phyloP scores from a whole-genome alignment of 495 filamentous ascomycete genomes.

The Aspergillus sclerotioniger region DNA sequence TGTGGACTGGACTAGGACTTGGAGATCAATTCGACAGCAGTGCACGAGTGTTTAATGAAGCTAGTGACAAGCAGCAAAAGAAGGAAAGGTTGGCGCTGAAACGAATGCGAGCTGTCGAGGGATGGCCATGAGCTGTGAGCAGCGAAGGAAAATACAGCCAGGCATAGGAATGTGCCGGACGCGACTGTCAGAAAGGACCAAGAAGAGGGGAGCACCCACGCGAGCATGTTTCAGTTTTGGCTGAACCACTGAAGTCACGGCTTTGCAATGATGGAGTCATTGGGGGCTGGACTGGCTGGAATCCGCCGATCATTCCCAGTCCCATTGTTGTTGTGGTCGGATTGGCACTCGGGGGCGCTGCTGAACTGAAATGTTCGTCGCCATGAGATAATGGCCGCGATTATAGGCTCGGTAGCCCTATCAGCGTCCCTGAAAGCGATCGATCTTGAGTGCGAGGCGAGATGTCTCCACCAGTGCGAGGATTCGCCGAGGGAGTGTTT shows the following conservation, averaged over 20 bases:
- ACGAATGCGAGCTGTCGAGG: background rate
- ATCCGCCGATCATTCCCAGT: conserved; percentile 2
- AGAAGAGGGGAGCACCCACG: background rate
- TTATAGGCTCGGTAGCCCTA: no score
- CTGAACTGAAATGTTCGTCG: no score
- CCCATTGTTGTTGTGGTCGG: background rate
- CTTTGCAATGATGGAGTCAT: conserved; percentile 1
- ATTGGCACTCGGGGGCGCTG: no score
- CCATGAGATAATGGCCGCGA: no score
- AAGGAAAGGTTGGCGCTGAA: background rate
- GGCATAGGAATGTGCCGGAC: background rate
- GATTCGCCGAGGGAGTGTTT: no score
- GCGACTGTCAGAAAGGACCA: background rate
- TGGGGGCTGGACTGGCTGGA: background rate
- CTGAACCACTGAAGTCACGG: background rate
- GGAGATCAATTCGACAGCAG: background rate
- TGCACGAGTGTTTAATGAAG: background rate
- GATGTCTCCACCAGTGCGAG: no score
- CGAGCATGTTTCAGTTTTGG: background rate
- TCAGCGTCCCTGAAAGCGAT: no score
- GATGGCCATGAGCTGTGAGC: background rate
- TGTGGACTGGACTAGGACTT: background rate
- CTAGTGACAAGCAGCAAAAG: no score
- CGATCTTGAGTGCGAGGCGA: no score
- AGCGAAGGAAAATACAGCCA: background rate